A percentile compares a stretch with the other conserved stretches of the same genome.
Conservation (phyloP, 495 filamentous ascomycete genomes). For the Collariella sp. region DNA sequence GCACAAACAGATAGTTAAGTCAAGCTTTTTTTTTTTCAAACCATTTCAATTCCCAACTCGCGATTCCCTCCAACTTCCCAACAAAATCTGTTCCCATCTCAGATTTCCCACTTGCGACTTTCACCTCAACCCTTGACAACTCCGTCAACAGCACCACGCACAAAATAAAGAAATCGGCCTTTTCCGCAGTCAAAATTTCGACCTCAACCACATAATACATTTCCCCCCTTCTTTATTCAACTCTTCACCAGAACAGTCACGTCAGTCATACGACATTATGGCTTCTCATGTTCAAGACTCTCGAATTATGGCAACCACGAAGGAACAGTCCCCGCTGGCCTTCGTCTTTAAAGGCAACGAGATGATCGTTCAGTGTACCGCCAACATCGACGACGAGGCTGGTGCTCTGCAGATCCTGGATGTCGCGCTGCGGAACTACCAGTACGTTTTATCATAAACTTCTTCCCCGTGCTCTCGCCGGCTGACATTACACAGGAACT, state of each 20-base stretch:
- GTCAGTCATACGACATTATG: not conserved
- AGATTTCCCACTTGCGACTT: not conserved
- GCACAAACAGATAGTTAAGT: not conserved
- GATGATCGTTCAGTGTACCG: slow-evolving; percentile 9
- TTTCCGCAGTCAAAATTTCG: no score
- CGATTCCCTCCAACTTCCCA: not conserved
- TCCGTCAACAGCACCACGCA: no score
- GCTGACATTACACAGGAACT: not conserved
- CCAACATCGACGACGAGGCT: not conserved
- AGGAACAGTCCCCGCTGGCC: not conserved
- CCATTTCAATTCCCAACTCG: not conserved
- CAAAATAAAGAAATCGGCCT: no score
- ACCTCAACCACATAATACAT: no score
- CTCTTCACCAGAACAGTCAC: not conserved
- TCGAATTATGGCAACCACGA: not conserved
- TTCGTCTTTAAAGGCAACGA: slow-evolving; percentile 11
- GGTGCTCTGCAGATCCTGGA: not conserved
- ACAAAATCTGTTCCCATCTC: not conserved
- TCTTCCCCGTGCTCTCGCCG: not conserved
- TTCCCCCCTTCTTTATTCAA: not conserved
- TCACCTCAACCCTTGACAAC: not conserved
- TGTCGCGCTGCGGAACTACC: not conserved
- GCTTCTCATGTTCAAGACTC: not conserved
- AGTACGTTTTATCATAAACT: not conserved
- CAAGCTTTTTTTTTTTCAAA: not conserved